These are phyloP conservation scores for Lactifluus volemus DNA, from an alignment of 768 basidiomycete genomes.

Conservation along the genomic window DNA sequence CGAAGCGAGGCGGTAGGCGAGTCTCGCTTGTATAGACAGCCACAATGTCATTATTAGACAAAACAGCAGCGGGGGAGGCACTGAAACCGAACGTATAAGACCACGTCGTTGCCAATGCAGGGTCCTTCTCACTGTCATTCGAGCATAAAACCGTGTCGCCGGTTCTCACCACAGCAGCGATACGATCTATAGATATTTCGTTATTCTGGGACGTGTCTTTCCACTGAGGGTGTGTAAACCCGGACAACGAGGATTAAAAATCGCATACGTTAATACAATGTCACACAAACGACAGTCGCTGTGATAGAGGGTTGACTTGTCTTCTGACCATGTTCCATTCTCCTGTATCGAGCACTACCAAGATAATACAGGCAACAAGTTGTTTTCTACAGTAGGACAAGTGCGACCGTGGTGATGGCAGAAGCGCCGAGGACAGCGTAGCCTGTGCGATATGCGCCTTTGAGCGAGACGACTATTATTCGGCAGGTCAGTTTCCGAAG, in stretches of 20 bases:
- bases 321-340: neutral
- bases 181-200: too few relatives aligned
- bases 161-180: too few relatives aligned
- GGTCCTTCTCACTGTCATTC: neutral
- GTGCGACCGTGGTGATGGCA: slow-evolving; percentile 61
- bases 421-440: slow-evolving; percentile 80
- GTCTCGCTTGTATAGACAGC: too few relatives aligned
- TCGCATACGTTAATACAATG: too few relatives aligned
- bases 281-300: too few relatives aligned
- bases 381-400: slow-evolving; percentile 41
- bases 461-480: slow-evolving; percentile 62
- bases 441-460: slow-evolving; percentile 70
- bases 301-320: neutral
- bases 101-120: too few relatives aligned
- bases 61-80: too few relatives aligned
- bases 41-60: too few relatives aligned
- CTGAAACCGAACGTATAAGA: too few relatives aligned
- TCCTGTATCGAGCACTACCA: neutral
- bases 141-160: neutral
- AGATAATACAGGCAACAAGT: neutral
- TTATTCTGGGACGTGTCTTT: too few relatives aligned
- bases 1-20: too few relatives aligned
- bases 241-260: neutral
- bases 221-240: too few relatives aligned
- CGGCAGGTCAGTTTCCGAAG: neutral